phyloP scores from a whole-genome alignment of 768 basidiomycete genomes.

The Pulveroboletus ravenelii region DNA sequence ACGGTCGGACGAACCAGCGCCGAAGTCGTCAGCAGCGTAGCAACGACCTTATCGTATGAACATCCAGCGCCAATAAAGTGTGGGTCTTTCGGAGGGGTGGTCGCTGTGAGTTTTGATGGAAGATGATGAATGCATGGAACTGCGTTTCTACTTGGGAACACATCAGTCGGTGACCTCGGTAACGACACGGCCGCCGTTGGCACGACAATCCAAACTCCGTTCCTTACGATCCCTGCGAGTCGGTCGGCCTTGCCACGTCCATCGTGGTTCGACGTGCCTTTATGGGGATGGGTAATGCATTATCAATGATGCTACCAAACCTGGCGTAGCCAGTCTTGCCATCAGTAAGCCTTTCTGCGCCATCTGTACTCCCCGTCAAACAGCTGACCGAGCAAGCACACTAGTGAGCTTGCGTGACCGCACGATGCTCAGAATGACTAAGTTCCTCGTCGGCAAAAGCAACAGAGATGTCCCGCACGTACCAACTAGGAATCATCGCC shows the following conservation, averaged over 20 bases:
- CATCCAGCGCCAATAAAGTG: neutral
- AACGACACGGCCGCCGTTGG: neutral
- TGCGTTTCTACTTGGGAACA: neutral
- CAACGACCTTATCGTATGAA: neutral
- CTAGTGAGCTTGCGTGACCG: neutral
- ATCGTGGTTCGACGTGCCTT: neutral
- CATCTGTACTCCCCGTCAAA: neutral
- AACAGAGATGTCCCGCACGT: neutral
- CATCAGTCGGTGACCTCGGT: neutral
- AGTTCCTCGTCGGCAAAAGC: neutral
- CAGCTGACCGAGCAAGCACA: neutral
- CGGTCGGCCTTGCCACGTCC: neutral
- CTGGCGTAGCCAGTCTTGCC: neutral
- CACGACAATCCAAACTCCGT: neutral
- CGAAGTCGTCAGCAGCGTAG: neutral
- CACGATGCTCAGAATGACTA: neutral
- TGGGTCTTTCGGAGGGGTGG: neutral
- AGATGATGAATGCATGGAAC: neutral
- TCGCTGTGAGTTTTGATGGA: neutral
- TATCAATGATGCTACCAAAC: neutral
- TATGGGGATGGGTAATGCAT: neutral
- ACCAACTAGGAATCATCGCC: neutral
- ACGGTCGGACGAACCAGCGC: constrained; percentile 9
- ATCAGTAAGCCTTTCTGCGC: neutral
- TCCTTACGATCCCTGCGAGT: neutral